Percentiles rank a stretch among this genome's conserved stretches.
These are phyloP conservation scores for Diacronema lutheri DNA, from an alignment of 78 protist species.

Conservation along the genomic window DNA sequence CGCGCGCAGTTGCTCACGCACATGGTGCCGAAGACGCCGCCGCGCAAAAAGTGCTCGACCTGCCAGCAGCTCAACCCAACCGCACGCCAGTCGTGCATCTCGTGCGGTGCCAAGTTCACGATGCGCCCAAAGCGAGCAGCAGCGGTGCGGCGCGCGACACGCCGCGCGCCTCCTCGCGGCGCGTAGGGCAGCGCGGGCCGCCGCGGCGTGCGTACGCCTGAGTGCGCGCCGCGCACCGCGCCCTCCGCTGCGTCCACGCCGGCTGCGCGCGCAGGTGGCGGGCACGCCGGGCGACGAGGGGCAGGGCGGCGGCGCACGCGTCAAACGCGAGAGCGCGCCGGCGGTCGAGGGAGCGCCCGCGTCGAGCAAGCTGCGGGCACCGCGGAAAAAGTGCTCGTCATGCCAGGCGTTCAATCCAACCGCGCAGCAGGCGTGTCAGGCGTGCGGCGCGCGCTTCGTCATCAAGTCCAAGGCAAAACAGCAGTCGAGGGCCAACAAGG, in stretches of 20 bases:
- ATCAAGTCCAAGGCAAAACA: not conserved
- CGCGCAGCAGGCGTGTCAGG: not conserved
- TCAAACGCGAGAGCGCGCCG: too few relatives aligned
- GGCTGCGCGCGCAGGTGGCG: too few relatives aligned
- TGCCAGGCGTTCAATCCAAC: slow-evolving; percentile 9
- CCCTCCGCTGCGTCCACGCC: too few relatives aligned
- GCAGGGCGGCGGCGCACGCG: too few relatives aligned
- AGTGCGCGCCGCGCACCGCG: too few relatives aligned
- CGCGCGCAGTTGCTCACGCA: not conserved
- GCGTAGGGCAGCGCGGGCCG: too few relatives aligned
- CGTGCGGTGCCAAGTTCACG: not conserved
- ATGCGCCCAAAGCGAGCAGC: not conserved
- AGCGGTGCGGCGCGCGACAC: too few relatives aligned
- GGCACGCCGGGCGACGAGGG: too few relatives aligned
- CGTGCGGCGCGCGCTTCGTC: not conserved
- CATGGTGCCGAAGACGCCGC: slow-evolving; percentile 13
- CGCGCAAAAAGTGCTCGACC: slow-evolving; percentile 6
- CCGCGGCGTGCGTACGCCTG: too few relatives aligned
- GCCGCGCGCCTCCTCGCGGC: too few relatives aligned
- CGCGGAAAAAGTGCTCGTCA: not conserved
- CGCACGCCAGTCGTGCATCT: not conserved
- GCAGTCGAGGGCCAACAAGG: too few relatives aligned
- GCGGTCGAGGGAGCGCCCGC: too few relatives aligned
- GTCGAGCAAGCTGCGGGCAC: not conserved
- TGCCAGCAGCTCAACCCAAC: slow-evolving; percentile 10